Evolutionary conservation across 2,329 filamentous ascomycete species (phyloP), one percentile per base, ranked within the genome.

Genomic region (Biscogniauxia mediterranea): DNA sequence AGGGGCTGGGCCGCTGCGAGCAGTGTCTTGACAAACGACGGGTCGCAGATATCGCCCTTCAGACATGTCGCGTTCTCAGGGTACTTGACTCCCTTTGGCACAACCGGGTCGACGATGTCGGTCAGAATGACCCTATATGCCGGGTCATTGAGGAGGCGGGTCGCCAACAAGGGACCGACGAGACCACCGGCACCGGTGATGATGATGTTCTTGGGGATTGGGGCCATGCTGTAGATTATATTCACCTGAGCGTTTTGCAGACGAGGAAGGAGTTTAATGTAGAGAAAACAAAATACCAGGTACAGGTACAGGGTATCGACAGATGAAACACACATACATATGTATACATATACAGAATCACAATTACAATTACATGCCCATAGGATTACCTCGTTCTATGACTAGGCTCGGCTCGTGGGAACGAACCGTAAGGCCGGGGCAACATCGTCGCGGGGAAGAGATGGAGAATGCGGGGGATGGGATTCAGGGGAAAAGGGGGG

Each of bases 21-120:
- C 1, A 88, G 78, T 15, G 63, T 49, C 50, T 67, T 52, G 9
- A 79, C 63, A 64, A 77, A 77, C 63, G 62, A 58, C 0, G 69
- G 62, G 54, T 75, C 70, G 58, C 75, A 73, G 61, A 81, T 76
- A 69, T 89, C 85, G 9, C 83, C 80, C 25, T 79, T 78, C 52
- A 86, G 62, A 46, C 77, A 74, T 21, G 74, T 79, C 0, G 81
- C 82, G 71, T 85, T 82, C 57, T 82, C 70, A 0, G 82, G 80
- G 69, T 82, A 71, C 61, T 75, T 74, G 57, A 79, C 78, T 23
- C 80, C 79, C 1, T 75, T 66, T 7, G 85, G 83, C 2, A 86
- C 73, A 0, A 78, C 76, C 19, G 83, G 83, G 56, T 81, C 75
- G 52, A 82, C 75, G 42, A 89, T 78, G 70, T 89, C 86, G 15